A percentile compares a stretch with the other conserved stretches of the same genome.
Conservation (phyloP, 352 stramenopile genomes). For the Blastocystis sp. region DNA sequence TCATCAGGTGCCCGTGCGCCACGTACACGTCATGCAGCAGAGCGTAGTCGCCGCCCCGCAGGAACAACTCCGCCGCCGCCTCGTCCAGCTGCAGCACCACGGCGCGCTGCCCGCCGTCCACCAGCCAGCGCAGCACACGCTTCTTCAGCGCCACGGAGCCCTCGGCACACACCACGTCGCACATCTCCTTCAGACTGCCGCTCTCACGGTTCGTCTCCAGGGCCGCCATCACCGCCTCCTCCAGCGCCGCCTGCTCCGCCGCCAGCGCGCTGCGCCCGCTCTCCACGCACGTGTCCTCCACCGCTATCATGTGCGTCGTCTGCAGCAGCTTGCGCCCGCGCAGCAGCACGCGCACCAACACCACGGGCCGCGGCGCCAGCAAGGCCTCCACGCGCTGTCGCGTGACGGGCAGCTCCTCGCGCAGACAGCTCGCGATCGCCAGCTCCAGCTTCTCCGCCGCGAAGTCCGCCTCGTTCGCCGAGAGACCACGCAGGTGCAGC, state of each 20-base stretch:
- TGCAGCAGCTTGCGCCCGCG: neutral
- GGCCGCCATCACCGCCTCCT: neutral
- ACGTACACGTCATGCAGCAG: conserved; percentile 20
- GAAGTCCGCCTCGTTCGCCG: neutral
- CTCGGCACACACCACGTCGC: neutral
- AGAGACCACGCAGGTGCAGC: neutral
- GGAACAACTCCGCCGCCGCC: neutral
- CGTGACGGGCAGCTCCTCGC: neutral
- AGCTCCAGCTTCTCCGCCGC: neutral
- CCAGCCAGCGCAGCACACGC: neutral
- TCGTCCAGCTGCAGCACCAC: neutral
- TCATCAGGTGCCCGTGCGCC: neutral
- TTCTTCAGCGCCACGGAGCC: conserved; percentile 2
- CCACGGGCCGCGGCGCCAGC: neutral
- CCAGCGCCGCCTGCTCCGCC: neutral
- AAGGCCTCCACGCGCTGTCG: neutral
- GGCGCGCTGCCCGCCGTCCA: neutral
- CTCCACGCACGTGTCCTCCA: neutral
- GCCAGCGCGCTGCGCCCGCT: neutral
- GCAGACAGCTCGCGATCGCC: neutral
- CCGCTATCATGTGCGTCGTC: neutral
- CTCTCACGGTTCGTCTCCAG: neutral
- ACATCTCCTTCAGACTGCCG: neutral
- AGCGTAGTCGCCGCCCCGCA: neutral
- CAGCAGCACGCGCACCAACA: neutral